Conservation (phyloP, 768 basidiomycete species). For the Gymnopilus dilepis region DNA sequence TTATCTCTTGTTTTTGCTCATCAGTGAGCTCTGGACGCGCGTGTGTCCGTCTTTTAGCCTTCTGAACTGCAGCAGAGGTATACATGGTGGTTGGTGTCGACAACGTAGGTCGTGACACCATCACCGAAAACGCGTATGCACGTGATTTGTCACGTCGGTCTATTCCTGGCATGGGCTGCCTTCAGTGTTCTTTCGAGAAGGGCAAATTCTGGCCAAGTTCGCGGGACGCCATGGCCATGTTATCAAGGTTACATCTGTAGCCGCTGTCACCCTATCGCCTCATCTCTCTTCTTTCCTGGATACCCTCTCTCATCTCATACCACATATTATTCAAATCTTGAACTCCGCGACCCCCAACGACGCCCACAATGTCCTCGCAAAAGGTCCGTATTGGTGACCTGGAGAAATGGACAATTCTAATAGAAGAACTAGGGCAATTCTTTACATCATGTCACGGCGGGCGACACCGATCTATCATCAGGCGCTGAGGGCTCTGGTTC, state of each 20-base stretch:
- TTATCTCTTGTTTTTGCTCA: slow-evolving; percentile 94
- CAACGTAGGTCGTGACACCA: slow-evolving; percentile 19
- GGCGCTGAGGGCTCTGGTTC: slow-evolving; percentile 1
- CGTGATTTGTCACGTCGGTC: slow-evolving; percentile 22
- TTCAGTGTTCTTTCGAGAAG: neutral
- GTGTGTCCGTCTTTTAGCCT: slow-evolving; percentile 74
- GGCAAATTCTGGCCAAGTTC: slow-evolving; percentile 5
- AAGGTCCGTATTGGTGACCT: neutral
- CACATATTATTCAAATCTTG: neutral
- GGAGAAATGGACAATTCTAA: neutral
- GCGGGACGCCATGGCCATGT: slow-evolving; percentile 18
- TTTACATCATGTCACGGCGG: slow-evolving; percentile 11
- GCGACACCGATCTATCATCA: slow-evolving; percentile 6
- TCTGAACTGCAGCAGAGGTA: slow-evolving; percentile 70
- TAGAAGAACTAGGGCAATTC: slow-evolving; percentile 2
- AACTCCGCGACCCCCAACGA: neutral
- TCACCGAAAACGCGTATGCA: slow-evolving; percentile 25
- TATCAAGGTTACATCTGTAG: slow-evolving; percentile 17
- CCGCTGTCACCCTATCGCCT: neutral
- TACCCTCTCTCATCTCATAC: slow-evolving; percentile 20
- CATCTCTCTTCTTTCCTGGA: slow-evolving; percentile 14
- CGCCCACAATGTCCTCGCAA: neutral
- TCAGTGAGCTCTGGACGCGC: slow-evolving; percentile 84
- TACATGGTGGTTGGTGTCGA: slow-evolving; percentile 48
- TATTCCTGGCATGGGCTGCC: neutral